phyloP scores from a whole-genome alignment of 164 flowering plant genomes.

The Magnolia sinica region DNA sequence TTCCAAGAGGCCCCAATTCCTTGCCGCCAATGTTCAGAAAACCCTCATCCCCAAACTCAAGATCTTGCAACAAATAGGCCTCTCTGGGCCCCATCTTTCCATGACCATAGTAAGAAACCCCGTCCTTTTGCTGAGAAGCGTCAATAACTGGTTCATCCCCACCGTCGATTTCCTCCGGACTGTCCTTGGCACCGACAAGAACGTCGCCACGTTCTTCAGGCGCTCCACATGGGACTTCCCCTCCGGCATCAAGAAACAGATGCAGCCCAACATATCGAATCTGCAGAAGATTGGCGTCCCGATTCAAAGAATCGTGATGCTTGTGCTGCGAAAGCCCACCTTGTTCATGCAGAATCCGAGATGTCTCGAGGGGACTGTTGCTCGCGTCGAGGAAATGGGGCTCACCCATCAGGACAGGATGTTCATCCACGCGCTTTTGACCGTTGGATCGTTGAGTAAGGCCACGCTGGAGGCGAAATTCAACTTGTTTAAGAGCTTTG shows the following conservation, averaged over 20 bases:
- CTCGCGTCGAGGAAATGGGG: constrained; percentile 19
- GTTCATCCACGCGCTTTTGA: constrained; percentile 11
- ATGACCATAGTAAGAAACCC: neutral
- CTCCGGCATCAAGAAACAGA: neutral
- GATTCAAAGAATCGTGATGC: constrained; percentile 3
- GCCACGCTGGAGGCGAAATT: constrained; percentile 5
- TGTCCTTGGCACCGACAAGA: too few relatives aligned
- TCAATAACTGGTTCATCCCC: neutral
- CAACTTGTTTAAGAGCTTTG: constrained; percentile 19
- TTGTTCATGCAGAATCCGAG: neutral
- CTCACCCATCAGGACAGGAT: constrained; percentile 8
- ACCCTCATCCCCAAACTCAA: neutral
- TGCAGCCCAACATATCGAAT: constrained; percentile 10
- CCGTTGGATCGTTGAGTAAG: constrained; percentile 1
- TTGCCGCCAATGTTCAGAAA: neutral
- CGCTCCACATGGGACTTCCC: too few relatives aligned
- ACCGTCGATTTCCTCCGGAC: neutral
- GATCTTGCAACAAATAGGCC: neutral
- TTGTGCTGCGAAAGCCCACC: constrained; percentile 1
- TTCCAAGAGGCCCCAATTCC: neutral
- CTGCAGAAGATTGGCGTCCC: constrained; percentile 15
- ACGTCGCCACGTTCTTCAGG: too few relatives aligned
- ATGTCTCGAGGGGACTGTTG: neutral
- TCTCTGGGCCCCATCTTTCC: neutral
- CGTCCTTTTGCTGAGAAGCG: neutral